phyloP scores from a whole-genome alignment of 345 rosid species.

The Microcos paniculata region DNA sequence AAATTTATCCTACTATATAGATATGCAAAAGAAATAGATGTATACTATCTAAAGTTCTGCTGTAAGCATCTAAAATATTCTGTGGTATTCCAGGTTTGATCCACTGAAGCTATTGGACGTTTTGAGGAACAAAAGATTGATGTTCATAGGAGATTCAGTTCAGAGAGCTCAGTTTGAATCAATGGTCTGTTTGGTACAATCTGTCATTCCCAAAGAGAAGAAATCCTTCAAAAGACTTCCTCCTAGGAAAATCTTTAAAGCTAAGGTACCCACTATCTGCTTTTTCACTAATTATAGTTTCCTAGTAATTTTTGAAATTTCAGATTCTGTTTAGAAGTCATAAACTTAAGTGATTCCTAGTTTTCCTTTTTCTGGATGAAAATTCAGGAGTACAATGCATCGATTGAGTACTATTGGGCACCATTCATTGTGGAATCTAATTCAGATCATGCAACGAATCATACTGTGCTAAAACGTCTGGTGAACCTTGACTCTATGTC shows the following conservation, averaged over 20 bases:
- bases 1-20: no score
- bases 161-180: slow-evolving; percentile 93
- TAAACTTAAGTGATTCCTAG: not conserved
- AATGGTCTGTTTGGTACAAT: slow-evolving; percentile 79
- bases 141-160: slow-evolving; percentile 93
- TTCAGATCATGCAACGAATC: slow-evolving; percentile 93
- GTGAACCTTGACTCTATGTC: slow-evolving; percentile 80
- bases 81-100: slow-evolving; percentile 57
- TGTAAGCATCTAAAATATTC: not conserved
- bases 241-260: slow-evolving; percentile 88
- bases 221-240: slow-evolving; percentile 68
- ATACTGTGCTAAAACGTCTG: slow-evolving; percentile 66
- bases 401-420: slow-evolving; percentile 94
- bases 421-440: slow-evolving; percentile 87
- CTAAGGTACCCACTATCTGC: slow-evolving; percentile 42
- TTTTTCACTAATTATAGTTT: not conserved
- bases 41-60: not conserved
- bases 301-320: not conserved
- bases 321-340: no score
- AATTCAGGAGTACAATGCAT: slow-evolving; percentile 72
- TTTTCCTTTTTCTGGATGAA: not conserved
- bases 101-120: slow-evolving; percentile 70
- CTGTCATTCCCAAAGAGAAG: slow-evolving; percentile 67
- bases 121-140: slow-evolving; percentile 70
- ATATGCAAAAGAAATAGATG: no score